phyloP scores from a whole-genome alignment of 2,329 filamentous ascomycete genomes.

The Raffaelea arxii region DNA sequence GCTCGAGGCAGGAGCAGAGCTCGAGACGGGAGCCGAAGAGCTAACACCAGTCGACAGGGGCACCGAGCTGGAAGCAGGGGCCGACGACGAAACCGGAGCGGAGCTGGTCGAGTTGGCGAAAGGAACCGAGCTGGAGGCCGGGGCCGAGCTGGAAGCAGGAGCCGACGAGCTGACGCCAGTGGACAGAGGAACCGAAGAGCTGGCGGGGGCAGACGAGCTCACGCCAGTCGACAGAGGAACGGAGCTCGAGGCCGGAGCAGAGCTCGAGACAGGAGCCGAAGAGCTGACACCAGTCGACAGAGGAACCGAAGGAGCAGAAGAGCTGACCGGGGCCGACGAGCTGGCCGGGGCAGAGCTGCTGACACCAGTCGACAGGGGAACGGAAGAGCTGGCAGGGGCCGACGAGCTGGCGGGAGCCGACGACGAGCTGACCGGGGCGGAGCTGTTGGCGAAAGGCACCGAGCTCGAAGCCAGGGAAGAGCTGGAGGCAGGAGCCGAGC shows the following conservation, averaged over 20 bases:
- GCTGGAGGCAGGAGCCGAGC: neutral
- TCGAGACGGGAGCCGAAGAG: neutral
- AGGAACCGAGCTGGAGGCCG: neutral
- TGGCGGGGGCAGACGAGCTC: neutral
- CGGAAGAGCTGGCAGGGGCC: neutral
- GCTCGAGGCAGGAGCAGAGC: neutral
- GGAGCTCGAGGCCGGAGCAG: neutral
- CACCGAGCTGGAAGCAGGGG: neutral
- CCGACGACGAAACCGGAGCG: too few species aligned
- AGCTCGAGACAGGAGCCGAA: neutral
- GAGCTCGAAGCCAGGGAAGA: neutral
- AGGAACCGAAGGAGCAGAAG: neutral
- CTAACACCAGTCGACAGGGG: neutral
- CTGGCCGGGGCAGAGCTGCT: neutral
- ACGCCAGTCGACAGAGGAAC: too few species aligned
- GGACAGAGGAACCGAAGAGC: neutral
- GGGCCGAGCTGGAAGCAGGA: neutral
- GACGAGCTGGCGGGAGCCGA: neutral
- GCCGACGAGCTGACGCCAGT: neutral
- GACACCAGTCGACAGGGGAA: neutral
- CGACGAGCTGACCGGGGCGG: neutral
- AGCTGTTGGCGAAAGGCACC: neutral
- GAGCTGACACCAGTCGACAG: neutral
- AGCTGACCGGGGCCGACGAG: neutral
- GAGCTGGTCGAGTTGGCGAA: neutral